phyloP scores from a whole-genome alignment of 805 yeast species.

The Komagataella pastoris region DNA sequence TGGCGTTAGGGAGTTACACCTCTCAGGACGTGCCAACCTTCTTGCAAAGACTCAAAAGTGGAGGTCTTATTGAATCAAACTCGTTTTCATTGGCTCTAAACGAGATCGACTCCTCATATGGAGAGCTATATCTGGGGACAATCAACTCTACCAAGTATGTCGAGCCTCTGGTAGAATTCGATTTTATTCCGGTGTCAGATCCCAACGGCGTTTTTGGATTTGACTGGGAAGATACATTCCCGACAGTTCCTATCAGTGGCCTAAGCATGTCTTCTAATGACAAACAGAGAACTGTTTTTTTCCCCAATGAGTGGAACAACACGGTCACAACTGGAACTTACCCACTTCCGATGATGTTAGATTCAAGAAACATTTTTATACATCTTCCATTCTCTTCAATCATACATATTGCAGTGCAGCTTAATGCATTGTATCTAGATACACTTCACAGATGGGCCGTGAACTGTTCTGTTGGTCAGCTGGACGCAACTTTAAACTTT shows the following conservation, averaged over 20 bases:
- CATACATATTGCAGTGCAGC: constrained; percentile 52
- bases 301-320: constrained; percentile 21
- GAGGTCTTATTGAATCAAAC: constrained; percentile 16
- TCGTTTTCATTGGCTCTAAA: constrained; percentile 32
- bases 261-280: constrained; percentile 23
- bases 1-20: neutral
- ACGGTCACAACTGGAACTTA: constrained; percentile 20
- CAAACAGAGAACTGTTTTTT: constrained; percentile 10
- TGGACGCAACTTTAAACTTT: constrained; percentile 39
- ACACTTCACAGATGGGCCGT: constrained; percentile 44
- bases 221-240: constrained; percentile 8
- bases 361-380: constrained; percentile 34
- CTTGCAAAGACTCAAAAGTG: neutral
- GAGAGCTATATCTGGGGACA: constrained; percentile 41
- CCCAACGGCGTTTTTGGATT: constrained; percentile 11
- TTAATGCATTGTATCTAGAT: constrained; percentile 47
- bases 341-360: constrained; percentile 42
- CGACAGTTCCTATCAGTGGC: constrained; percentile 32
- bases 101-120: constrained; percentile 12
- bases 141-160: constrained; percentile 31
- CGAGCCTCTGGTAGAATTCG: constrained; percentile 35
- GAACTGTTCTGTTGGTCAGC: constrained; percentile 36
- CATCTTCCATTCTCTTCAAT: constrained; percentile 43
- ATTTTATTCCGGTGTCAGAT: constrained; percentile 29
- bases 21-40: neutral